Base-by-base conservation (phyloP, 164 flowering plant genomes). In the Brasenia schreberi region DNA sequence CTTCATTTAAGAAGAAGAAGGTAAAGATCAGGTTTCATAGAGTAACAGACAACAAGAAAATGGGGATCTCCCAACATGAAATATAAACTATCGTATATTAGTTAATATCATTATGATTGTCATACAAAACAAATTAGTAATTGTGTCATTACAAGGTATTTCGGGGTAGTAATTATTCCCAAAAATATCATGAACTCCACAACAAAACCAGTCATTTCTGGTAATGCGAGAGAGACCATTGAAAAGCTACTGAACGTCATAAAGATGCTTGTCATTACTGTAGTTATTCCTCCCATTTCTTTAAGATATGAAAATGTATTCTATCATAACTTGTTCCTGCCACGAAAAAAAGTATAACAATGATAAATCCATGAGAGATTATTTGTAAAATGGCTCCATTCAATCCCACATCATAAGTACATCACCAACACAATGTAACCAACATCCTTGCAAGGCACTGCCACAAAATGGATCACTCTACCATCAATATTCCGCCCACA, bases 181-280 rank as follows among this genome's bases (percentile, higher is more conserved):
- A 63, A 69, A 63, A 63, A 69, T 12, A 43, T 19, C 58, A 64
- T 4, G 17, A 65, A 70, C 65, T 70, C 63, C 53, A 59, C 68
- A 65, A 70, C 59, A 70, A 65, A 70, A 70, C 64, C 68, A 59
- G 42, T 70, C 68, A 65, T 65, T 58, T 64, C 68, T 49, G 14
- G 43, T 5, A 65, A 70, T 64, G 64, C 72, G 64, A 65, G 43
- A 65, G 43, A 70, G 42, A 64, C 64, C 68, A 65, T 59, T 6
- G 58, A 70, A 66, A 70, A 64, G 19, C 67, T 70, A 69, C 53
- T 69, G 2, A 69, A 64, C 71, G 53, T 33, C 11, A 56, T 63
- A 52, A 69, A 69, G 3, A 62, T 49, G 19, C 33, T 63, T 69
- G 66, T 59, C 61, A 67, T 67, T 60, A 39, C 33, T 7, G 19